A percentile compares a stretch with the other conserved stretches of the same genome.
phyloP scores from a whole-genome alignment of 352 stramenopile genomes.

The Blastocystis hominis region DNA sequence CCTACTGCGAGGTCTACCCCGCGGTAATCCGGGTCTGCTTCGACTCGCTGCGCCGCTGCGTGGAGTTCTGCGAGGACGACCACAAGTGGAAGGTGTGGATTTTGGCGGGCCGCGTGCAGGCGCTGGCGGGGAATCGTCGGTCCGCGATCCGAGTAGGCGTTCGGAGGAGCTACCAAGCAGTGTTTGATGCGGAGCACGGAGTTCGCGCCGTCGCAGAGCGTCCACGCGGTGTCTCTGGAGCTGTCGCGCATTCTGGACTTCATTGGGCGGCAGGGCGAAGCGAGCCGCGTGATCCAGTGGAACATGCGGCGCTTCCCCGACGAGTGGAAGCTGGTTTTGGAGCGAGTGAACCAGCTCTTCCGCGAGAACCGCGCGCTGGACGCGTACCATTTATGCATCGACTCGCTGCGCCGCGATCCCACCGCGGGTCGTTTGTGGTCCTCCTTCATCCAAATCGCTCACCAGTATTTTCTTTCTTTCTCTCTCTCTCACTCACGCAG shows the following conservation, averaged over 20 bases:
- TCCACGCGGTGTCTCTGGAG: slow-evolving; percentile 16
- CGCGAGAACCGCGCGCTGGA: background rate
- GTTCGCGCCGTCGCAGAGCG: background rate
- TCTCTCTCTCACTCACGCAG: background rate
- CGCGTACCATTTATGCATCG: background rate
- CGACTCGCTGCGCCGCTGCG: background rate
- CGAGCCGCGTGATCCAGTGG: background rate
- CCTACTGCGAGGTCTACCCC: background rate
- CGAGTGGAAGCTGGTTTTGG: slow-evolving; percentile 27
- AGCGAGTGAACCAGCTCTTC: background rate
- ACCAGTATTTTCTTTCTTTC: background rate
- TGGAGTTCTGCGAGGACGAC: background rate
- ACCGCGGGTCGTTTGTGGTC: slow-evolving; percentile 32
- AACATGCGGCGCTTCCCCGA: slow-evolving; percentile 12
- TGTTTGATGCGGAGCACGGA: slow-evolving; percentile 31
- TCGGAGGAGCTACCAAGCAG: background rate
- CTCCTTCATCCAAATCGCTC: slow-evolving; percentile 45
- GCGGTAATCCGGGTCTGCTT: background rate
- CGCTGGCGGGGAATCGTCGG: background rate
- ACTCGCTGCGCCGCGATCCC: background rate
- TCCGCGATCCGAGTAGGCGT: background rate
- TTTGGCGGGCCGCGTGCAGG: background rate
- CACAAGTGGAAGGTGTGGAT: slow-evolving; percentile 44
- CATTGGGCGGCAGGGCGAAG: background rate
- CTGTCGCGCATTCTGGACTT: slow-evolving; percentile 21